Conservation (phyloP, 345 rosid genomes). For the Populus alba region DNA sequence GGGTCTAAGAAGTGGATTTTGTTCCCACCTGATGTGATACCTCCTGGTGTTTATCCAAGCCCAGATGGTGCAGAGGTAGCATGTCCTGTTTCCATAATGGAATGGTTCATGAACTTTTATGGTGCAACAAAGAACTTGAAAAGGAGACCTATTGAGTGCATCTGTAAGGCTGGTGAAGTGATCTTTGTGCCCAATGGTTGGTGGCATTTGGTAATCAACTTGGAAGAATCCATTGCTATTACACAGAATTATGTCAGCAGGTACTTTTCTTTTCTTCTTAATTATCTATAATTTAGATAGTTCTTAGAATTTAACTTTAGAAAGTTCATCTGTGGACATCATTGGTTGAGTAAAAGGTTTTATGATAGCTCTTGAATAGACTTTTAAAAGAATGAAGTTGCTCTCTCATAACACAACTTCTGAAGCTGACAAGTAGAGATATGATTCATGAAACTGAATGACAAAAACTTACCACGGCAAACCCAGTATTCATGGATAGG, state of each 20-base stretch:
- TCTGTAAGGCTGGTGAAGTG: slow-evolving; percentile 93
- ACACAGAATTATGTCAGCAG: slow-evolving; percentile 97
- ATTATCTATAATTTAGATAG: neutral
- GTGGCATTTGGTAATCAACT: slow-evolving; percentile 98
- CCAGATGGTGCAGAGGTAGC: slow-evolving; percentile 98
- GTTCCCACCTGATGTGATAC: slow-evolving; percentile 90
- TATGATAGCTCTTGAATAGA: neutral
- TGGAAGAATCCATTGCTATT: slow-evolving; percentile 90
- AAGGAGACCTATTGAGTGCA: slow-evolving; percentile 80
- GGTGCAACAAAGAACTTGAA: slow-evolving; percentile 68
- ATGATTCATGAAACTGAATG: neutral
- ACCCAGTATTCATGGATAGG: neutral
- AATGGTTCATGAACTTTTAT: slow-evolving; percentile 99
- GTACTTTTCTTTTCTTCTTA: slow-evolving; percentile 24
- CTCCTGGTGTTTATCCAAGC: slow-evolving; percentile 97
- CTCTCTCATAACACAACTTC: neutral
- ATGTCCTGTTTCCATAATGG: slow-evolving; percentile 88
- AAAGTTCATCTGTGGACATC: neutral
- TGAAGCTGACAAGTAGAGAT: neutral
- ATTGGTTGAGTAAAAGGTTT: neutral
- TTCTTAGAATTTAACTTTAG: neutral
- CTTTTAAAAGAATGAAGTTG: neutral
- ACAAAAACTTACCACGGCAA: neutral
- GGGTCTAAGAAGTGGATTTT: slow-evolving; percentile 96
- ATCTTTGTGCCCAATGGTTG: slow-evolving; percentile 96